Percentiles rank a stretch among this genome's conserved stretches.
Evolutionary conservation across 345 rosid genomes (phyloP).

Genomic region (Punica granatum): DNA sequence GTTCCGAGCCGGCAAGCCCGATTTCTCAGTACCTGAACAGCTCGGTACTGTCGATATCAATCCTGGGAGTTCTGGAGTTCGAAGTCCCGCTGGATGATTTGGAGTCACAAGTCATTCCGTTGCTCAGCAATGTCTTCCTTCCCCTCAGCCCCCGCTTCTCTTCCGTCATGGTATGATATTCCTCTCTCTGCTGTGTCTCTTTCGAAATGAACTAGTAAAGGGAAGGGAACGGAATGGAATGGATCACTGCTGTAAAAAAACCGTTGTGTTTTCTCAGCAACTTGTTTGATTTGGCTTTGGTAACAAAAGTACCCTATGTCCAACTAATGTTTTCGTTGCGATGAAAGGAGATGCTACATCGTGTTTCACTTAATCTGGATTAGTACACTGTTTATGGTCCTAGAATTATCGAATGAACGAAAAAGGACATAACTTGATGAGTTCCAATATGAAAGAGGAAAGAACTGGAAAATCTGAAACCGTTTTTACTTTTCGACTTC

Average conservation of each 20-base stretch:
- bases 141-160: slow-evolving; percentile 42
- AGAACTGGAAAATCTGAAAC: background rate
- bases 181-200: no score
- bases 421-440: background rate
- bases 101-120: background rate
- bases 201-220: no score
- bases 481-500: background rate
- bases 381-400: no score
- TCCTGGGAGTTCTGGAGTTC: slow-evolving; percentile 22
- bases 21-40: slow-evolving; percentile 29
- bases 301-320: no score
- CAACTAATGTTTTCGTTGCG: no score
- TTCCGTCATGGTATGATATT: slow-evolving; percentile 36
- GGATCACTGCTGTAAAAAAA: no score
- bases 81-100: slow-evolving; percentile 29
- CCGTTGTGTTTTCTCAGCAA: no score
- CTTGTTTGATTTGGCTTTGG: no score
- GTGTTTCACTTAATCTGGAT: no score
- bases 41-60: slow-evolving; percentile 18
- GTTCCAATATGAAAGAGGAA: background rate
- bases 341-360: no score
- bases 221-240: no score
- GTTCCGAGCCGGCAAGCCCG: slow-evolving; percentile 32
- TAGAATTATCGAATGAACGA: no score
- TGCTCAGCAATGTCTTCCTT: slow-evolving; percentile 27